Base-by-base conservation (phyloP, 306 rosid species). In the Trifolium pratense region DNA sequence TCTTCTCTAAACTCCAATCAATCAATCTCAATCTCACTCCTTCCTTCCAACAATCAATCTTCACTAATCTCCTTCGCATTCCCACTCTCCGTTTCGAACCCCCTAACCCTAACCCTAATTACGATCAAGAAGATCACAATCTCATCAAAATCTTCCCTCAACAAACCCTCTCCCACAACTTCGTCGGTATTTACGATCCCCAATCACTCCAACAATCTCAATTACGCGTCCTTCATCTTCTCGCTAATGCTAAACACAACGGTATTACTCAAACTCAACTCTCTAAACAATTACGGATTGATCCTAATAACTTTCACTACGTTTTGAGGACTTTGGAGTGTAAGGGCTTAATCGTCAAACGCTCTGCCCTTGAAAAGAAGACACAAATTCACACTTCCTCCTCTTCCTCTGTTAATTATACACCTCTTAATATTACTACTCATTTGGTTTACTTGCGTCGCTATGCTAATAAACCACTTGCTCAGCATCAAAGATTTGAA, bases 241-340 rank as follows among this genome's bases (percentile, higher is more conserved):
- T 93, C 48, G 94, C 87, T 2, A 76, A 63, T 59, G 97, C 91
- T 32, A 86, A 89, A 71, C 40, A 69, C 40, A 79, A 87, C 53
- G 98, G 98, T 10, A 84, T 89, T 29, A 88, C 95, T n/a, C 98
- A 94, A 62, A 78, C 74, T 25, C 89, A 91, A 43, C 89, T 94
- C 66, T 89, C 87, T 13, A 91, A 91, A 68, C 89, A 83, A 10
- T 79, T 94, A 64, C 87, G 82, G 26, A 82, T 89, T 25, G 89
- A 88, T 75, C 82, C 84, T 5, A 89, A 70, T 58, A 91, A 91
- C 77, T 86, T 91, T 29, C 82, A 78, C 70, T 91, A 94, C 51
- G 89, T 88, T 13, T 67, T 91, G 71, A 84, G 74, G 81, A 87
- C 74, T 72, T 97, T 94, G 1, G 98, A 94, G 69, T 84, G 90